Conservation (phyloP, 179 eudicot genomes). For the Beta corolliflora region DNA sequence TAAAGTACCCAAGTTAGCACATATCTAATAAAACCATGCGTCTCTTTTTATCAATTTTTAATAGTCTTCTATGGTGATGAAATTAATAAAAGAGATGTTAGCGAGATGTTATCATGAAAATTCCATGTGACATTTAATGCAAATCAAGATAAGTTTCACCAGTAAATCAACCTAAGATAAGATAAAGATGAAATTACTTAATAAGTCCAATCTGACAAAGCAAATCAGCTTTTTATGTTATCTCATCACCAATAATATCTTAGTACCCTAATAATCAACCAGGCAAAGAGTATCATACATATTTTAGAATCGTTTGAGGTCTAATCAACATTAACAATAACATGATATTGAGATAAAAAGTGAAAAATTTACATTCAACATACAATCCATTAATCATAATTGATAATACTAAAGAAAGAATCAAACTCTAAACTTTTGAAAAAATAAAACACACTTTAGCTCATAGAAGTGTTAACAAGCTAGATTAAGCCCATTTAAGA, state of each 20-base stretch:
- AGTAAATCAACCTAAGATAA: slow-evolving; percentile 30
- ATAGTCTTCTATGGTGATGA: too few species aligned
- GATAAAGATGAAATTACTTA: slow-evolving; percentile 23
- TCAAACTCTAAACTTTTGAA: slow-evolving; percentile 2
- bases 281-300: slow-evolving; percentile 23
- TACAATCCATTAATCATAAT: neutral
- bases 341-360: neutral
- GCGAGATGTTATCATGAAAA: too few species aligned
- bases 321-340: neutral
- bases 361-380: neutral
- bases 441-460: slow-evolving; percentile 15
- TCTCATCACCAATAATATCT: slow-evolving; percentile 1
- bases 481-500: too few species aligned
- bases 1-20: too few species aligned
- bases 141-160: too few species aligned
- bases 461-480: slow-evolving; percentile 1
- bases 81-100: too few species aligned
- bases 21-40: too few species aligned
- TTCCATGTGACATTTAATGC: too few species aligned
- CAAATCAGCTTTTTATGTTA: slow-evolving; percentile 4
- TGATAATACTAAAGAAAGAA: slow-evolving; percentile 1
- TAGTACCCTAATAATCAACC: slow-evolving; percentile 22
- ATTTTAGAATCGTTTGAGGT: slow-evolving; percentile 5
- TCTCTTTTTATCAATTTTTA: too few species aligned
- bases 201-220: slow-evolving; percentile 35